Evolutionary conservation across 306 rosid genomes (phyloP), one percentile per base, ranked within the genome.

Genomic region (Cyamopsis tetragonoloba): DNA sequence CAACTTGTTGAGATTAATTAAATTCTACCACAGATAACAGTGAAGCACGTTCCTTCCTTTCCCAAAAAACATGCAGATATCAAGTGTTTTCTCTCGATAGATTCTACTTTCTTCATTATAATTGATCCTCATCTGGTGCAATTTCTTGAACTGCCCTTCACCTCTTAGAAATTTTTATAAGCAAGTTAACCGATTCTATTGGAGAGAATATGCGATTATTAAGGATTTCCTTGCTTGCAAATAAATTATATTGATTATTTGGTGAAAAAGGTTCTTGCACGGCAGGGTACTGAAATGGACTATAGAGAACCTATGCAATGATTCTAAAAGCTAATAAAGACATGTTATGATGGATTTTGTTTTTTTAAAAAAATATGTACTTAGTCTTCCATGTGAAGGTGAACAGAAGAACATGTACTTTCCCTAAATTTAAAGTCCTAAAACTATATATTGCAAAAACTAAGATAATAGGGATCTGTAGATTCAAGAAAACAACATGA

Each of bases 381-480:
- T n/a, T n/a, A n/a, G n/a, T n/a, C n/a, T n/a, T n/a, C n/a, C n/a
- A n/a, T n/a, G n/a, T n/a, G n/a, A n/a, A 49, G 20, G 24, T 74
- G 74, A 67, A 74, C 77, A 46, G 50, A 56, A 56, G 69, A 50
- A 69, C 17, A 30, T 46, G 75, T 46, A 65, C 39, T 43, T 62
- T 76, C 75, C 28, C 78, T 30, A 10, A 66, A 44, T 70, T 74
- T 77, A 77, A 81, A 70, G 49, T 83, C 89, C 73, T 81, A 83
- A 69, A 35, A 79, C 76, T 87, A 89, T 78, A 75, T 24, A 69
- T 73, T 35, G 68, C 27, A 75, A 47, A n/a, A 57, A 7, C 42
- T 15, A 39, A 58, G 61, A 71, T 57, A 31, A 50, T 56, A 10
- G 48, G 62, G 22, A 53, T 38, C 35, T 48, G 54, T 17, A 22